Base-by-base conservation (phyloP, 208 protist species). In the Trypanosoma theileri region DNA sequence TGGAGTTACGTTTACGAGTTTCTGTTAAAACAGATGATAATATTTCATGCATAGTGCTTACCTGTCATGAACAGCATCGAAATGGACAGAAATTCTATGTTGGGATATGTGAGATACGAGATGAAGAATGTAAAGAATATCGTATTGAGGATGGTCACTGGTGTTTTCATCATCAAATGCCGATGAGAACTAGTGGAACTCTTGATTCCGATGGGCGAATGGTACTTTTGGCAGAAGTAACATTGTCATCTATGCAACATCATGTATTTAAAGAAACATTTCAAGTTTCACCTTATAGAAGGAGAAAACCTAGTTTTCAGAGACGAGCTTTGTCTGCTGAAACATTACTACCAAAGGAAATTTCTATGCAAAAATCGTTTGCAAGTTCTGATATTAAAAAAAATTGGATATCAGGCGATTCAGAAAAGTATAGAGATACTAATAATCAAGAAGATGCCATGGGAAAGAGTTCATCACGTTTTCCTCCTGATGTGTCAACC, bases 201-300 rank as follows among this genome's bases (percentile, higher is more conserved):
- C 14, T 12, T 58, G 40, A 52, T 10, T 19, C 19, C 3, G 31
- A 14, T 40, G 35, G 16, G 12, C 4, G 0, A 12, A 31, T 77
- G 28, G 12, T 46, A 6, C 45, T 77, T 24, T 50, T 52, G 11
- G 62, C 58, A 0, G 57, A 64, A 35, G 64, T 77, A 51, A 59
- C 60, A 1, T 16, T 77, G 28, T 17, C 24, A 31, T 72, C 56
- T 45, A 68, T 70, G 65, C 72, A 64, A 16, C 58, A 70, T n/a
- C 59, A 55, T 0, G 45, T 55, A n/a, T 71, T 72, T 59, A 21
- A 51, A 22, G 41, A 68, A n/a, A 42, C 13, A 6, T 53, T 76
- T 68, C 41, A 59, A 12, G 45, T 54, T 17, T 0, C 8, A 12
- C 28, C 58, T 26, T 0, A 13, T 19, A 24, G 24, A 17, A 24